Conservation (phyloP, 225 moss, liverwort and hornwort genomes). For the Pseudoscleropodium purum region DNA sequence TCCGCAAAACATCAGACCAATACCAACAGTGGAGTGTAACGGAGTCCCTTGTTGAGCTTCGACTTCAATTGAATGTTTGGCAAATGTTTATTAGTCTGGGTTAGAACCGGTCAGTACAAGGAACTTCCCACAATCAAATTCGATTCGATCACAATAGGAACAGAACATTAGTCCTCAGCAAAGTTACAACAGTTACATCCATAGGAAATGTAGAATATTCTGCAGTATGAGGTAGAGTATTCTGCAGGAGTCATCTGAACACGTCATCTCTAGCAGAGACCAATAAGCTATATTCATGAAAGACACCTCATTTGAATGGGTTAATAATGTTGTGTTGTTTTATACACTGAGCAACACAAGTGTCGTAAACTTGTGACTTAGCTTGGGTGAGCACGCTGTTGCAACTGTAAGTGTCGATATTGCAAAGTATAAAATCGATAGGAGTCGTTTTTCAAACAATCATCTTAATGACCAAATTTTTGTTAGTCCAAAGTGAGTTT, state of each 20-base stretch:
- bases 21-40: background rate
- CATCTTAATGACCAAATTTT: background rate
- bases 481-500: too few relatives aligned
- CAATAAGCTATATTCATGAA: background rate
- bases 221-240: background rate
- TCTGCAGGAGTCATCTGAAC: background rate
- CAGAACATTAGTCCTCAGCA: background rate
- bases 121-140: background rate
- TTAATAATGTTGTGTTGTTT: background rate
- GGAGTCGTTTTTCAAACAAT: background rate
- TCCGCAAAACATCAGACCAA: conserved; percentile 4
- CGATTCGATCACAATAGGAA: background rate
- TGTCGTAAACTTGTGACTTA: too few relatives aligned
- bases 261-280: background rate
- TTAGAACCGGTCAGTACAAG: background rate
- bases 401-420: background rate
- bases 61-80: background rate
- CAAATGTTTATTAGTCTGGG: background rate
- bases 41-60: background rate
- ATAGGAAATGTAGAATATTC: background rate
- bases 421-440: background rate
- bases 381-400: background rate
- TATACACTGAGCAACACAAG: background rate
- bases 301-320: background rate
- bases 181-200: background rate